These are phyloP conservation scores for Angomonas ambiguus DNA, from an alignment of 208 protist genomes.

Conservation along the genomic window DNA sequence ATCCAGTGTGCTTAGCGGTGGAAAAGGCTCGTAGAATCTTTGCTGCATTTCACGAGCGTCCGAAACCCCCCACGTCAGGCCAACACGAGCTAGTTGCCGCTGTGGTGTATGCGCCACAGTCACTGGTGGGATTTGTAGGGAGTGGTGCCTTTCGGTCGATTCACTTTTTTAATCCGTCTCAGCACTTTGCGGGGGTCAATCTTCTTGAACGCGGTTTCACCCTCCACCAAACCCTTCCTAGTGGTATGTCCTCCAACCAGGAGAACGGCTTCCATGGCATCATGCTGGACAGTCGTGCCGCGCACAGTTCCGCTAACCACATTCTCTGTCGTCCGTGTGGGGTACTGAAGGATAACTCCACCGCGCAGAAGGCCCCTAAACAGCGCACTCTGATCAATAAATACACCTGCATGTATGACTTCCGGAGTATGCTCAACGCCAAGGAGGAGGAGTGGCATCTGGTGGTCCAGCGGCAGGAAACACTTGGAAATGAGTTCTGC, in stretches of 20 bases:
- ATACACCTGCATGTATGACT: constrained; percentile 58
- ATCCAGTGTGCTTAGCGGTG: constrained; percentile 56
- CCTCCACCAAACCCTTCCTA: constrained; percentile 33
- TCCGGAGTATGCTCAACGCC: constrained; percentile 25
- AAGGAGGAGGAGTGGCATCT: constrained; percentile 75
- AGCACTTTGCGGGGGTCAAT: constrained; percentile 36
- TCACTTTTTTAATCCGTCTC: constrained; percentile 51
- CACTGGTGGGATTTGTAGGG: constrained; percentile 50
- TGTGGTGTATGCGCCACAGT: constrained; percentile 51
- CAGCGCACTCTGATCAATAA: constrained; percentile 4
- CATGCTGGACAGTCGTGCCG: constrained; percentile 45
- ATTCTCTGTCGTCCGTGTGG: constrained; percentile 58
- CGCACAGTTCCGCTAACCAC: constrained; percentile 36
- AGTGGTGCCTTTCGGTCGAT: constrained; percentile 28
- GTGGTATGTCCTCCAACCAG: constrained; percentile 16
- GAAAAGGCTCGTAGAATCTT: constrained; percentile 45
- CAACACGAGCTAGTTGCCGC: constrained; percentile 43
- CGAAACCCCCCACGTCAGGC: constrained; percentile 25
- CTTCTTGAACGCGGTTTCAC: constrained; percentile 40
- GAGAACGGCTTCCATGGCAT: constrained; percentile 32
- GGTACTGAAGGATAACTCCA: constrained; percentile 21
- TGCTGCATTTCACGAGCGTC: constrained; percentile 33
- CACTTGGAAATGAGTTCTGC: constrained; percentile 35
- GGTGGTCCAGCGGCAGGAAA: constrained; percentile 51
- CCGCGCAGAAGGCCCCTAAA: neutral